These are phyloP conservation scores for Scutellaria minor DNA, from an alignment of 257 asterid genomes.

Conservation along the genomic window DNA sequence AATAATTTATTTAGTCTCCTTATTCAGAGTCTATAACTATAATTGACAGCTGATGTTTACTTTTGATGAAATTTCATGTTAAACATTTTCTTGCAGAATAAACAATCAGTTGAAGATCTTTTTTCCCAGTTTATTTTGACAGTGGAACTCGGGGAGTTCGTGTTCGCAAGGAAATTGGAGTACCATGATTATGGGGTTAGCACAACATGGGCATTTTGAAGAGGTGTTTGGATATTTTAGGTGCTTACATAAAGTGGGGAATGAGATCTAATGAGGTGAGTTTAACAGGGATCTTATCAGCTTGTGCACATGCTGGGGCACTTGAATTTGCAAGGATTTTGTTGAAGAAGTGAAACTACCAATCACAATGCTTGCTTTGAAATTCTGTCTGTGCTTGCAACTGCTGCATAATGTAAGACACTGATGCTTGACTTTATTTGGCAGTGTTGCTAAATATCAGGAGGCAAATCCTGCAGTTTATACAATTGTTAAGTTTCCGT, in stretches of 20 bases:
- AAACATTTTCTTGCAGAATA: constrained; percentile 26
- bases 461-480: no score
- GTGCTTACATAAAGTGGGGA: constrained; percentile 55
- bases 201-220: constrained; percentile 55
- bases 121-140: background rate
- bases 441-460: no score
- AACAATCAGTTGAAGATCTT: background rate
- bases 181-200: constrained; percentile 67
- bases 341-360: constrained; percentile 22
- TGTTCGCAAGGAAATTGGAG: constrained; percentile 70
- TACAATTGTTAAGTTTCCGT: no score
- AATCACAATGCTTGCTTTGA: constrained; percentile 13
- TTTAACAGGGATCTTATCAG: constrained; percentile 87
- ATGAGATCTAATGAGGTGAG: constrained; percentile 74
- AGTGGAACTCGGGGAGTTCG: constrained; percentile 61
- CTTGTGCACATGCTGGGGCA: constrained; percentile 80
- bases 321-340: constrained; percentile 58
- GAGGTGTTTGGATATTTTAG: constrained; percentile 59
- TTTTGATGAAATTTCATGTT: background rate
- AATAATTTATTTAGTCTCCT: constrained; percentile 21
- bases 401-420: no score
- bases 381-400: constrained; percentile 22
- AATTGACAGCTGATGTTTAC: constrained; percentile 13
- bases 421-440: no score
- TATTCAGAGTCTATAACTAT: background rate